Evolutionary conservation across 805 yeast species (phyloP).

Genomic region (Saturnispora silvae): DNA sequence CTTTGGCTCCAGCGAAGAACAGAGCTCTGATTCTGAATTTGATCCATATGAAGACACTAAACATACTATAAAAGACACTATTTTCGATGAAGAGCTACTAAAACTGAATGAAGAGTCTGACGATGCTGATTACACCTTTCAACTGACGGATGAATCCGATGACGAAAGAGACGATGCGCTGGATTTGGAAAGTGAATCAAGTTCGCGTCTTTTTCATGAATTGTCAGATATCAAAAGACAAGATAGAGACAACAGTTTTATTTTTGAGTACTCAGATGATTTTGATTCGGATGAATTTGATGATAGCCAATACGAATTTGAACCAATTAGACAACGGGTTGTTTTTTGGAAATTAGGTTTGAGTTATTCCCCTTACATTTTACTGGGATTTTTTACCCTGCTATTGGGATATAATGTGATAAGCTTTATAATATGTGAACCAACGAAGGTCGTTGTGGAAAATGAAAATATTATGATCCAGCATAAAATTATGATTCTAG

Average conservation of each 20-base stretch:
- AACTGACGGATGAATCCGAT: background rate
- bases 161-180: background rate
- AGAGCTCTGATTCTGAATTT: background rate
- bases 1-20: background rate
- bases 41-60: too few species aligned
- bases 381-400: constrained; percentile 7
- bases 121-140: constrained; percentile 1
- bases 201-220: background rate
- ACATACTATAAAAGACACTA: background rate
- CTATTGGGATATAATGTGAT: constrained; percentile 8
- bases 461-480: constrained; percentile 1
- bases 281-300: background rate
- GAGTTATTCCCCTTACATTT: constrained; percentile 9
- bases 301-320: constrained; percentile 9
- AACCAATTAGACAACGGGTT: constrained; percentile 11
- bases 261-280: background rate
- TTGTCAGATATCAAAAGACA: background rate
- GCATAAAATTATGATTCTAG: constrained; percentile 5
- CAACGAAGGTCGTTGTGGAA: constrained; percentile 1
- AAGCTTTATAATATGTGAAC: background rate
- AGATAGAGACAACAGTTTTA: background rate
- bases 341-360: constrained; percentile 11
- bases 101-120: background rate
- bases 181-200: background rate
- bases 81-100: background rate